These are phyloP conservation scores for Puccinia polysora DNA, from an alignment of 1,284 basidiomycete species.

Conservation along the genomic window DNA sequence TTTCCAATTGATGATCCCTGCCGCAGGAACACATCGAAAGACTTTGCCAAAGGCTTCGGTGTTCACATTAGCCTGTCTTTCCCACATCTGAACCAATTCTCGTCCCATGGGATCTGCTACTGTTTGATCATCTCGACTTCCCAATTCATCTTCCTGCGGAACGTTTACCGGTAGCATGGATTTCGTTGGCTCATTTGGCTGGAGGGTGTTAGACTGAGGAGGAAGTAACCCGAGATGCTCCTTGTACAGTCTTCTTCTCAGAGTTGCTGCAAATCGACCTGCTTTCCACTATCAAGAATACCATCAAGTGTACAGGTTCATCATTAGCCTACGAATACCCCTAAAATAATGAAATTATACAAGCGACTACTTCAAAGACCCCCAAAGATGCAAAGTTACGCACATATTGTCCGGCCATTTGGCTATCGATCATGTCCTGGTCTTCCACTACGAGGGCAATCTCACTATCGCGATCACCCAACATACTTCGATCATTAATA, in stretches of 20 bases:
- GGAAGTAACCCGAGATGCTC: conserved; percentile 79
- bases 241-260: conserved; percentile 71
- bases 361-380: conserved; percentile 52
- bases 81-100: conserved; percentile 63
- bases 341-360: conserved; percentile 48
- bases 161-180: conserved; percentile 71
- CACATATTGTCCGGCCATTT: conserved; percentile 67
- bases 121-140: conserved; percentile 60
- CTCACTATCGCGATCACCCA: conserved; percentile 85
- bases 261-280: conserved; percentile 67
- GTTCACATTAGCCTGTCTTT: conserved; percentile 69
- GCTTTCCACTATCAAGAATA: conserved; percentile 58
- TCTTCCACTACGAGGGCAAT: conserved; percentile 88
- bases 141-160: conserved; percentile 65
- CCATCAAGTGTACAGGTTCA: neutral
- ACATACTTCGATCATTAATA: conserved; percentile 70
- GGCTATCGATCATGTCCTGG: conserved; percentile 66
- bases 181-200: conserved; percentile 51
- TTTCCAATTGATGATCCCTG: conserved; percentile 59
- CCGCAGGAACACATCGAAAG: conserved; percentile 50
- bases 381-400: conserved; percentile 45
- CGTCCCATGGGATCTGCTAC: conserved; percentile 76
- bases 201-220: conserved; percentile 58
- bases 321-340: neutral
- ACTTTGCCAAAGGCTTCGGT: conserved; percentile 74